Evolutionary conservation across 78 protist genomes (phyloP).

Genomic region (Planoprotostelium fungivorum): DNA sequence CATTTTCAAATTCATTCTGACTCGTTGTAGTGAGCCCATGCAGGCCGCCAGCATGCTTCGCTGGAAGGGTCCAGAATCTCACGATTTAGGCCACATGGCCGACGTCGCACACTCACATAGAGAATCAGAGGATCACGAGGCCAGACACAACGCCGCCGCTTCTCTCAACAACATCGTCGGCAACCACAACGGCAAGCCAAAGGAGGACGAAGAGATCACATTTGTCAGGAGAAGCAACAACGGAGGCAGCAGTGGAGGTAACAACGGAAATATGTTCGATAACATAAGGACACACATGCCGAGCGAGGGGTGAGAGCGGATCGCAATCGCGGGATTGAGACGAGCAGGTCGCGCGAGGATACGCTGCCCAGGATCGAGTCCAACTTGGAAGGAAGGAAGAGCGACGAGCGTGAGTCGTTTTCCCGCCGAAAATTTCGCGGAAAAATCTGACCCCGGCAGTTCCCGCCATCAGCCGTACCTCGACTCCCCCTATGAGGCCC

Average conservation of each 20-base stretch:
- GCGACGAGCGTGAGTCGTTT: too few relatives aligned
- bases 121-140: not conserved
- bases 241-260: not conserved
- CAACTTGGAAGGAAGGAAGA: too few relatives aligned
- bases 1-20: not conserved
- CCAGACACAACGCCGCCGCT: not conserved
- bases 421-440: too few relatives aligned
- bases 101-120: not conserved
- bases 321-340: too few relatives aligned
- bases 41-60: not conserved
- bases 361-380: too few relatives aligned
- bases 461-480: too few relatives aligned
- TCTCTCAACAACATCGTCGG: not conserved
- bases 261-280: too few relatives aligned
- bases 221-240: not conserved
- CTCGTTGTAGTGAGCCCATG: not conserved
- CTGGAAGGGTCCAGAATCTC: not conserved
- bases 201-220: not conserved
- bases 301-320: not conserved
- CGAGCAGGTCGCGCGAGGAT: too few relatives aligned
- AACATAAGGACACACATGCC: not conserved
- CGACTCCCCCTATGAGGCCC: too few relatives aligned
- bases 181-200: not conserved
- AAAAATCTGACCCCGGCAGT: too few relatives aligned
- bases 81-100: not conserved